Evolutionary conservation across 75 land plant species (phyloP), one percentile per base, ranked within the genome.

Genomic region (Pseudotsuga menziesii): DNA sequence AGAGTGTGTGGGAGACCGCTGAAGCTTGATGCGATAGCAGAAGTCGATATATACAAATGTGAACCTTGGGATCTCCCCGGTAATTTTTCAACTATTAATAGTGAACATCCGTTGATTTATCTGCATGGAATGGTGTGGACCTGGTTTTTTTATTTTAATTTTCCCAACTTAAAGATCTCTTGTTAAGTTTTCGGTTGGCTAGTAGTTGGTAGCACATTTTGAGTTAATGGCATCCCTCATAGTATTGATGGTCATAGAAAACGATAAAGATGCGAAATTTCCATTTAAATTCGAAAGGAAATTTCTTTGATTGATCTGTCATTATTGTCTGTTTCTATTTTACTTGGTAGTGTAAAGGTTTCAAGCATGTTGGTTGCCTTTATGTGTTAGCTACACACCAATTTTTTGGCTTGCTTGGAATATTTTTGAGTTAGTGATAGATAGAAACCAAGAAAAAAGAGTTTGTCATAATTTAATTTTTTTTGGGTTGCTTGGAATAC

Each of bases 51-150:
- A 29, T 85, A 85, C 87, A 85, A 85, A 63, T 77, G 74, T 78
- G 87, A 85, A 39, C 87, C 87, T 13, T 85, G 87, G 87, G 87
- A 85, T 60, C 60, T 85, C 17, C 81, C 83, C 44, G 86, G 87
- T 85, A 82, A 56, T 20, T 26, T 25, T 36, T 36, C 35, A 12
- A 79, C 22, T 19, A 69, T n/a, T 69, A 15, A 36, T 69, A 69
- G 14, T 39, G 8, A 0, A 41, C n/a, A 23, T 69, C 22, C 54
- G 41, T 17, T 69, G 9, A 3, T 20, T n/a, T 39, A 16, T 66
- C 20, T 36, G 71, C 36, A 36, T 35, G 36, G 17, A 27, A 29
- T 29, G 16, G 11, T 20, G 19, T 69, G 11, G 23, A 7, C 52
- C 2, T 69, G 39, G n/a, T 41, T 69, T 23, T 41, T 7, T 39